A percentile compares a stretch with the other conserved stretches of the same genome.
Evolutionary conservation across 306 rosid genomes (phyloP).

Genomic region (Cicer judaicum): DNA sequence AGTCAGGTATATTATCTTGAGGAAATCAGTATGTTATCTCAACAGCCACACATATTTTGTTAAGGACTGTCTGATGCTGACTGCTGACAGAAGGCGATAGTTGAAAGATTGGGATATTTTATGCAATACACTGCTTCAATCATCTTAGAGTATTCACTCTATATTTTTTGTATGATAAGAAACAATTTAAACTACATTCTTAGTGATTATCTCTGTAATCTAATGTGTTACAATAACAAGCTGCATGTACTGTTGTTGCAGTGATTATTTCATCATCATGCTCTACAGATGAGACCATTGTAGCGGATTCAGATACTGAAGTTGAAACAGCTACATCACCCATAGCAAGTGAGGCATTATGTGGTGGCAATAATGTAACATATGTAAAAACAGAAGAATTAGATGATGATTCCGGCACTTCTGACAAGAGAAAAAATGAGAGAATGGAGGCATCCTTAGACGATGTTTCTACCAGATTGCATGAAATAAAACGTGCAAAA

Average conservation of each 20-base stretch:
- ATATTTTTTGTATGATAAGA: conserved; percentile 18
- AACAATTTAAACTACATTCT: conserved; percentile 19
- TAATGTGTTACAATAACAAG: conserved; percentile 25
- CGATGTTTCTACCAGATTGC: conserved; percentile 44
- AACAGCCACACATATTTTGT: neutral
- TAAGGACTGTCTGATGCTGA: conserved; percentile 3
- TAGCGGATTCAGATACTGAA: conserved; percentile 85
- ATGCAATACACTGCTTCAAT: conserved; percentile 34
- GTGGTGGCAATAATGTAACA: conserved; percentile 43
- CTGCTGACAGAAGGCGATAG: conserved; percentile 13
- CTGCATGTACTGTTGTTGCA: conserved; percentile 52
- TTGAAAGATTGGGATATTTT: conserved; percentile 33
- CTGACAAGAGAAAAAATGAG: conserved; percentile 39
- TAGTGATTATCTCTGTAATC: conserved; percentile 1
- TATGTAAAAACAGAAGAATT: conserved; percentile 34
- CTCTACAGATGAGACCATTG: conserved; percentile 88
- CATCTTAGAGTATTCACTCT: conserved; percentile 15
- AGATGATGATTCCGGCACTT: conserved; percentile 38
- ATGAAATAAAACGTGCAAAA: conserved; percentile 41
- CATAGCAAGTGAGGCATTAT: conserved; percentile 46
- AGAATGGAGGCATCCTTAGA: conserved; percentile 33
- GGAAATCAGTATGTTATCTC: conserved; percentile 18
- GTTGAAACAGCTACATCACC: conserved; percentile 68
- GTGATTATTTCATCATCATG: conserved; percentile 85
- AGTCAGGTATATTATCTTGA: conserved; percentile 1